Conservation (phyloP, 2,329 filamentous ascomycete genomes). For the Diaporthe sp. region DNA sequence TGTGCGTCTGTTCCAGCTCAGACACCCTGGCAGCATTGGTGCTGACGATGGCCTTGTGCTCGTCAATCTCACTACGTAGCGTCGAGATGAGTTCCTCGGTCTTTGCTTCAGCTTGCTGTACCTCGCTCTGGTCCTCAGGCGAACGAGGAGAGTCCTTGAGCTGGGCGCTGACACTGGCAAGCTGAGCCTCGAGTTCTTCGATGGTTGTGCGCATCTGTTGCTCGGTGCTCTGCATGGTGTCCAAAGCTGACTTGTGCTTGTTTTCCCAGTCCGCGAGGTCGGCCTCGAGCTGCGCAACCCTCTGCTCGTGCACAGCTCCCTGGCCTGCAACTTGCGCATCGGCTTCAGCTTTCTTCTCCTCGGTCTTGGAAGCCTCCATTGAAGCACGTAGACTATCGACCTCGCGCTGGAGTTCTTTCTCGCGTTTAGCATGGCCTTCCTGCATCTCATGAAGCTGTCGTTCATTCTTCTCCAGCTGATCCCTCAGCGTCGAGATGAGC, state of each 20-base stretch:
- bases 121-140: conserved; percentile 44
- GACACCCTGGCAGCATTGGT: conserved; percentile 76
- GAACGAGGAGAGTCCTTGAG: conserved; percentile 21
- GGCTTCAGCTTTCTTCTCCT: conserved; percentile 41
- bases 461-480: conserved; percentile 89
- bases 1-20: conserved; percentile 79
- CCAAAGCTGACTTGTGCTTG: conserved; percentile 78
- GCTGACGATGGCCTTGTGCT: conserved; percentile 80
- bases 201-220: conserved; percentile 78
- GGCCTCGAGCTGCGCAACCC: conserved; percentile 73
- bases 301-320: conserved; percentile 59
- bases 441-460: conserved; percentile 80
- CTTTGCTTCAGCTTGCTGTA: conserved; percentile 60
- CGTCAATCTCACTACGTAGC: conserved; percentile 80
- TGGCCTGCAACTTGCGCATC: conserved; percentile 40
- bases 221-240: conserved; percentile 79
- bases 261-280: conserved; percentile 81
- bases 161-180: conserved; percentile 29
- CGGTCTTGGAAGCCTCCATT: conserved; percentile 43
- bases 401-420: conserved; percentile 79
- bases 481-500: conserved; percentile 85
- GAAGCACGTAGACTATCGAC: conserved; percentile 74
- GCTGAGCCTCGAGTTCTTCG: conserved; percentile 73
- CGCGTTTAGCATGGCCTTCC: conserved; percentile 76
- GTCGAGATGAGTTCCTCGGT: conserved; percentile 69